phyloP scores from a whole-genome alignment of 805 yeast species.

The Hanseniaspora occidentalis region DNA sequence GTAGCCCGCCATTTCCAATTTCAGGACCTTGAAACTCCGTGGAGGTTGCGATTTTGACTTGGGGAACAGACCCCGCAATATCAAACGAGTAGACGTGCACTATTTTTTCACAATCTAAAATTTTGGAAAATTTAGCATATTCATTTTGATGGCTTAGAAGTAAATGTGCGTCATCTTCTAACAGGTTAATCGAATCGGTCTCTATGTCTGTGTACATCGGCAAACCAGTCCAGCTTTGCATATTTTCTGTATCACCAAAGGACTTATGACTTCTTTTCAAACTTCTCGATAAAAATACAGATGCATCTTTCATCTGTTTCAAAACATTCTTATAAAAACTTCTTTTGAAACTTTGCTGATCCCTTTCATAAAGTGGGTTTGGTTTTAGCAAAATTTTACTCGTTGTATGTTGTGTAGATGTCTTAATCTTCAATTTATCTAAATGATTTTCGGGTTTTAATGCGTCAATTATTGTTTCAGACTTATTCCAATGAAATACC shows the following conservation, averaged over 20 bases:
- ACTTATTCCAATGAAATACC: conserved; percentile 44
- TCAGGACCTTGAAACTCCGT: conserved; percentile 34
- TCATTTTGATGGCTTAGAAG: conserved; percentile 39
- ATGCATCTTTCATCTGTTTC: conserved; percentile 23
- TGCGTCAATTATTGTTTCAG: conserved; percentile 47
- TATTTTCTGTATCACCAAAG: not conserved
- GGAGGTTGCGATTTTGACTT: conserved; percentile 20
- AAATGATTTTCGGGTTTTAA: conserved; percentile 32
- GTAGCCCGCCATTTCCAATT: conserved; percentile 43
- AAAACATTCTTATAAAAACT: conserved; percentile 12
- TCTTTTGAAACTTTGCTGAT: conserved; percentile 13
- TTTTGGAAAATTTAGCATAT: conserved; percentile 67
- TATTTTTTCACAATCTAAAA: conserved; percentile 48
- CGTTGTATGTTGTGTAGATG: conserved; percentile 34
- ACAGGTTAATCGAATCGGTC: conserved; percentile 20
- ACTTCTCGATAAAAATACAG: conserved; percentile 25
- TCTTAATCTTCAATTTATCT: conserved; percentile 44
- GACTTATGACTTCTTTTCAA: not conserved
- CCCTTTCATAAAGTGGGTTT: conserved; percentile 48
- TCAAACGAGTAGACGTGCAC: conserved; percentile 58
- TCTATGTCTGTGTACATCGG: conserved; percentile 40
- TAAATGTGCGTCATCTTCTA: conserved; percentile 18
- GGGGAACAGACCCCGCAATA: conserved; percentile 51
- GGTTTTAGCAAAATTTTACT: conserved; percentile 54
- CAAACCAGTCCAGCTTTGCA: conserved; percentile 62